Conservation (phyloP, 371 early-diverging fungal genomes). For the Paraphysoderma sedebokerense region DNA sequence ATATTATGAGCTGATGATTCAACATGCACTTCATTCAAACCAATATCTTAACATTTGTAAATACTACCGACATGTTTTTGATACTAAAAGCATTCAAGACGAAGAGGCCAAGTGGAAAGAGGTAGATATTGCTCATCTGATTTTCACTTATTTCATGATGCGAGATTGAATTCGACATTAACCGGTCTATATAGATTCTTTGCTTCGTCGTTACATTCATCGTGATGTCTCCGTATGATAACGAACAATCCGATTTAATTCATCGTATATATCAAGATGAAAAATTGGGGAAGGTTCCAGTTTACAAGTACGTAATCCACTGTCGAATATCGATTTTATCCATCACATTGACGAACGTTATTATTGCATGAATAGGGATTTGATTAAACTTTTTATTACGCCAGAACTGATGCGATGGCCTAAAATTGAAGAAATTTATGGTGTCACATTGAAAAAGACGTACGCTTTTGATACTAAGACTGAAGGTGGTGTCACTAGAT, state of each 20-base stretch:
- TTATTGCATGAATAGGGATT: conserved; percentile 25
- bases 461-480: conserved; percentile 48
- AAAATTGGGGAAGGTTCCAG: conserved; percentile 48
- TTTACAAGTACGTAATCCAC: conserved; percentile 34
- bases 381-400: conserved; percentile 76
- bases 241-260: conserved; percentile 86
- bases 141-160: background rate
- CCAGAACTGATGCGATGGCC: conserved; percentile 88
- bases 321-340: background rate
- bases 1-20: conserved; percentile 88
- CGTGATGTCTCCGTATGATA: conserved; percentile 78
- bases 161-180: background rate
- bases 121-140: conserved; percentile 14
- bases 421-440: conserved; percentile 70
- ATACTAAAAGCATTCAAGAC: conserved; percentile 58
- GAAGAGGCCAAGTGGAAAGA: conserved; percentile 63
- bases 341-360: background rate
- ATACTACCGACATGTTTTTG: conserved; percentile 74
- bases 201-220: conserved; percentile 66
- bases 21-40: conserved; percentile 76
- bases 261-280: conserved; percentile 64
- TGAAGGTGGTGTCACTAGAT: conserved; percentile 59
- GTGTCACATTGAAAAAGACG: conserved; percentile 43
- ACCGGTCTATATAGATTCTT: conserved; percentile 24
- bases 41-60: conserved; percentile 79